Evolutionary conservation across 306 rosid species (phyloP).

Genomic region (Cicer yamashitae): DNA sequence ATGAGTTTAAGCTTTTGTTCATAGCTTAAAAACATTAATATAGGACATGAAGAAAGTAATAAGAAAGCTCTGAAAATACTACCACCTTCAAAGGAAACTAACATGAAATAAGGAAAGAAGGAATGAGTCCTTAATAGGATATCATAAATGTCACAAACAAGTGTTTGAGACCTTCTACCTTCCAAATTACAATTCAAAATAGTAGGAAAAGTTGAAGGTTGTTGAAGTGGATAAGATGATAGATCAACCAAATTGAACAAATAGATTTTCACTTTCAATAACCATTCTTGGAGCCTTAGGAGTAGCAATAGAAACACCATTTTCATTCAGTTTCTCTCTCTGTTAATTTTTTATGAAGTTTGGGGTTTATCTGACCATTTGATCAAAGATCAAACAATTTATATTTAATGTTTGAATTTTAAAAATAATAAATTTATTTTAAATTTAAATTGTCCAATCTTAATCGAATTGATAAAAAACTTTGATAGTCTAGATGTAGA

Average conservation of each 20-base stretch:
- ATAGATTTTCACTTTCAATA: background rate
- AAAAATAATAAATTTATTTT: too few relatives aligned
- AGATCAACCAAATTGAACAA: constrained; percentile 6
- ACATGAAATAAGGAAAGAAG: constrained; percentile 85
- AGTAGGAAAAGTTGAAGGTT: constrained; percentile 28
- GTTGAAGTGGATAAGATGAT: constrained; percentile 18
- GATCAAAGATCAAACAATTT: too few relatives aligned
- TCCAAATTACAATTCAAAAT: constrained; percentile 33
- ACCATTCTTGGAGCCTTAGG: too few relatives aligned
- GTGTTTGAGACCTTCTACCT: constrained; percentile 44
- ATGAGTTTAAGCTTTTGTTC: constrained; percentile 39
- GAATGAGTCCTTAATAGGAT: constrained; percentile 57
- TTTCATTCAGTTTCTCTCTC: too few relatives aligned
- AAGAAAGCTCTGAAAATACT: constrained; percentile 66
- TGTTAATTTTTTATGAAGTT: too few relatives aligned
- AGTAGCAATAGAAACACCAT: too few relatives aligned
- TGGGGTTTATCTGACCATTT: too few relatives aligned
- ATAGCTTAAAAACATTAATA: constrained; percentile 43
- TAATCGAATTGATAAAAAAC: too few relatives aligned
- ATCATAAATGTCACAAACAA: constrained; percentile 61
- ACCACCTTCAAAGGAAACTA: constrained; percentile 83
- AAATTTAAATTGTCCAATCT: too few relatives aligned
- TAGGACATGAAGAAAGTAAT: constrained; percentile 63
- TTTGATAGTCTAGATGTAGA: too few relatives aligned
- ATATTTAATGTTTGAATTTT: too few relatives aligned